Evolutionary conservation across 2,329 filamentous ascomycete species (phyloP), one percentile per base, ranked within the genome.

Genomic region (Cladosporium sp.): DNA sequence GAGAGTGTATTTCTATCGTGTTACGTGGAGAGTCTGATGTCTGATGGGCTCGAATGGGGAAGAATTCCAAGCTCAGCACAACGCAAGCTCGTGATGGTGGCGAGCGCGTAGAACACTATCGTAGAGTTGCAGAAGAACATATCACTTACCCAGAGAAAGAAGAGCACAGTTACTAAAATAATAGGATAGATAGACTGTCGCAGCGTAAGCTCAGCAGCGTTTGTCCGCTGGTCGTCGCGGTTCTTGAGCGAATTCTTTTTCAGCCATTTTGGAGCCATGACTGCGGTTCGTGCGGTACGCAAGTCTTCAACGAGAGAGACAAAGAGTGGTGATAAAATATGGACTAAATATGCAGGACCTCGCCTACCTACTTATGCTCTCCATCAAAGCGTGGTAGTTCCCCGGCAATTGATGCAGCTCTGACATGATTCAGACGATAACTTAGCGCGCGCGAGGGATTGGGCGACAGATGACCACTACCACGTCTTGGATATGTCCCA

Each of bases 101-200:
- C 41, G 41, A 21, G 8, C 21, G n/a, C n/a, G 6, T 8, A 41
- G 7, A 21, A 10, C n/a, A 12, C 21, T 3, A n/a, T 21, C n/a
- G 10, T 47, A 12, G 10, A 47, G 2, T 41, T 41, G 7, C 41
- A 21, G 4, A 21, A 24, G 1, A 4, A 4, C 21, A 24, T 47
- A 47, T 49, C 38, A 34, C 76, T 52, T 74, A 81, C 85, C 86
- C 86, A 88, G 26, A 90, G 82, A 74, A 89, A 88, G 79, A 89
- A 89, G 1, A 89, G 77, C 58, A 88, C 79, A 0, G 87, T 89
- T 61, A 92, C 89, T 4, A 92, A 82, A 64, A 81, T 80, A 55
- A 92, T 83, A 3, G 90, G 90, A 70, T 85, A 85, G 63, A 92
- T 81, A 14, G 89, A 92, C 72, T 90, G 83, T 62, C 87, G 82